Percentiles rank a stretch among this genome's conserved stretches.
Conservation (phyloP, 495 filamentous ascomycete species). For the Aspergillus biplanus region DNA sequence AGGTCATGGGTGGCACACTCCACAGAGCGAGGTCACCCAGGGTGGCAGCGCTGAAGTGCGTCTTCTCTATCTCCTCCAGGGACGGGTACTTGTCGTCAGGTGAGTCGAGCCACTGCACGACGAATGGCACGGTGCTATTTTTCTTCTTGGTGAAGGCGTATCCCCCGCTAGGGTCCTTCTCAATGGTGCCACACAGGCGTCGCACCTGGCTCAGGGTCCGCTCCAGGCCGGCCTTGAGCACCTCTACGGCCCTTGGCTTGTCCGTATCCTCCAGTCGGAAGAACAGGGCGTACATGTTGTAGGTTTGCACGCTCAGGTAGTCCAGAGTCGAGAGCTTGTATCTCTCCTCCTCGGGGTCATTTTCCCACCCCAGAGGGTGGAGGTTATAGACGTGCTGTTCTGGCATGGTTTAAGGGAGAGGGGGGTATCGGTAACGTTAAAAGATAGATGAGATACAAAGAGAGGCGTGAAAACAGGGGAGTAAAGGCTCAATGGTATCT, state of each 20-base stretch:
- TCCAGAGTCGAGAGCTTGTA: slow-evolving; percentile 29
- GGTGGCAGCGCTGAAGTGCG: slow-evolving; percentile 18
- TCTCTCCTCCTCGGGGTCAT: slow-evolving; percentile 26
- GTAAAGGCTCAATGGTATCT: too few relatives aligned
- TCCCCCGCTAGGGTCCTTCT: slow-evolving; percentile 38
- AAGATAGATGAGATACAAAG: too few relatives aligned
- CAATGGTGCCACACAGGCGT: slow-evolving; percentile 48
- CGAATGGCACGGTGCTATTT: slow-evolving; percentile 42
- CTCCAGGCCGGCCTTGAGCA: slow-evolving; percentile 40
- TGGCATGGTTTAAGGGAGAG: slow-evolving; percentile 18
- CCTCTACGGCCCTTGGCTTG: slow-evolving; percentile 28
- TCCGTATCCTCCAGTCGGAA: slow-evolving; percentile 41
- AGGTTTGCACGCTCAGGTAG: slow-evolving; percentile 23
- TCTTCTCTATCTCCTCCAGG: slow-evolving; percentile 21
- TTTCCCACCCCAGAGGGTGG: slow-evolving; percentile 25
- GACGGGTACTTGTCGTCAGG: slow-evolving; percentile 31
- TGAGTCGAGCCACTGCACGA: slow-evolving; percentile 45
- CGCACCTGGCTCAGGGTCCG: slow-evolving; percentile 44
- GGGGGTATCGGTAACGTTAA: too few relatives aligned
- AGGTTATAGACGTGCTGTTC: slow-evolving; percentile 15
- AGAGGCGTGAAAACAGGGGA: too few relatives aligned
- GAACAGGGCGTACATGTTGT: slow-evolving; percentile 38
- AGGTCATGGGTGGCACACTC: slow-evolving; percentile 40
- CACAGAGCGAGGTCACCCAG: slow-evolving; percentile 35
- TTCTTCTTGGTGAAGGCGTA: slow-evolving; percentile 46